Evolutionary conservation across 768 basidiomycete species (phyloP).

Genomic region (Mycena venus): DNA sequence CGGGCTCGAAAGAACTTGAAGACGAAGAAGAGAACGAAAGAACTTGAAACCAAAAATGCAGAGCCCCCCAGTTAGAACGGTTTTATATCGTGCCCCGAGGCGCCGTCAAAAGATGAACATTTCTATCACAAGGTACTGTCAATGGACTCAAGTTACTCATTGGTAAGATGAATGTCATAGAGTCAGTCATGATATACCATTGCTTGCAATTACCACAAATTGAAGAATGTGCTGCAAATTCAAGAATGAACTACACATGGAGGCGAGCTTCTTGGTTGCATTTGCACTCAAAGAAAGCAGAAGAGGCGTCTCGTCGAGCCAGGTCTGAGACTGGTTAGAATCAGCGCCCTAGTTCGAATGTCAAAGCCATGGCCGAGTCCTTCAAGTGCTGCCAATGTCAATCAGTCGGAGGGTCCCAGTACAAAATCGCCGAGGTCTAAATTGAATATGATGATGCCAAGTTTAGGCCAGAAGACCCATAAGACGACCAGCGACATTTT

Average conservation of each 20-base stretch:
- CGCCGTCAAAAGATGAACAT: conserved; percentile 10
- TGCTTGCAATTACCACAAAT: neutral
- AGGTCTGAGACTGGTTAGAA: conserved; percentile 9
- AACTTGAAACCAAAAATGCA: conserved; percentile 9
- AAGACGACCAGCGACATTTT: neutral
- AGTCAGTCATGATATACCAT: neutral
- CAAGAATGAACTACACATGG: neutral
- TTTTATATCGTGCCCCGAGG: conserved; percentile 22
- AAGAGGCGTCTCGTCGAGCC: neutral
- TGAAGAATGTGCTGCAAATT: neutral
- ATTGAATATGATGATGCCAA: neutral
- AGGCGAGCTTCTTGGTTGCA: neutral
- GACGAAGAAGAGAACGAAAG: conserved; percentile 38
- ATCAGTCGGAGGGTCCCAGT: neutral
- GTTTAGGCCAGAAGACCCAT: neutral
- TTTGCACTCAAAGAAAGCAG: neutral
- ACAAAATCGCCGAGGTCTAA: neutral
- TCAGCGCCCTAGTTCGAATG: conserved; percentile 30
- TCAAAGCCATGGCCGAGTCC: conserved; percentile 9
- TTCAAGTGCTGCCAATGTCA: conserved; percentile 13
- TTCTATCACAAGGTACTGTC: conserved; percentile 11
- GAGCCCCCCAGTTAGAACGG: neutral
- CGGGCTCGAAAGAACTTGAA: conserved; percentile 48
- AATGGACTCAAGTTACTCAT: conserved; percentile 2
- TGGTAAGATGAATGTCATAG: conserved; percentile 10